These are phyloP conservation scores for Ananas comosus DNA, from an alignment of 176 grass and related monocot species.

Conservation along the genomic window DNA sequence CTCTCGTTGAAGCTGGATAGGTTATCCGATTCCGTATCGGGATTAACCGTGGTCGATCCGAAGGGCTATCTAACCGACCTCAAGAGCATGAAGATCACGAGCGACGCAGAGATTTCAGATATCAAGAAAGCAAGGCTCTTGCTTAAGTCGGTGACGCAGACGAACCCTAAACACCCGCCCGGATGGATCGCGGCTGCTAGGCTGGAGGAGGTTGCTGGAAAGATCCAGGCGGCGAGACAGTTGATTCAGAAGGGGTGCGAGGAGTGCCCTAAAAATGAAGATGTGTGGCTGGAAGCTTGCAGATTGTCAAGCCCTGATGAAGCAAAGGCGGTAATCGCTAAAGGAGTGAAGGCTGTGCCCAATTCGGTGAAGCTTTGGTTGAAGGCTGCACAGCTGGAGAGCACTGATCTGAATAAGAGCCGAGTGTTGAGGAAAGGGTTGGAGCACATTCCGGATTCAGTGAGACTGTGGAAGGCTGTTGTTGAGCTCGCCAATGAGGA, in stretches of 20 bases:
- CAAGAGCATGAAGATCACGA: conserved; percentile 96
- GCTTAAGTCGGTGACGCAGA: conserved; percentile 83
- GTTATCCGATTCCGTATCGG: conserved; percentile 79
- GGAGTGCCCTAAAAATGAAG: conserved; percentile 90
- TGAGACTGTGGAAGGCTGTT: conserved; percentile 83
- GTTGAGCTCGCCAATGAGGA: conserved; percentile 85
- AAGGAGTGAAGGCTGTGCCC: conserved; percentile 77
- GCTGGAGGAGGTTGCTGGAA: conserved; percentile 82
- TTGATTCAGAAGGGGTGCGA: conserved; percentile 82
- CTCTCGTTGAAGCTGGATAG: conserved; percentile 83
- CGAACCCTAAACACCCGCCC: conserved; percentile 84
- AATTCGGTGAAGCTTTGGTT: conserved; percentile 91
- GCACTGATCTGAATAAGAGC: conserved; percentile 53
- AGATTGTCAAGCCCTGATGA: conserved; percentile 77
- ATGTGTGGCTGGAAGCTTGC: conserved; percentile 89
- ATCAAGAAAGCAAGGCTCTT: conserved; percentile 84
- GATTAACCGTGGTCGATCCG: conserved; percentile 85
- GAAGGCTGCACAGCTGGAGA: conserved; percentile 72
- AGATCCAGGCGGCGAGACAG: conserved; percentile 65
- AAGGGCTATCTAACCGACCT: conserved; percentile 87
- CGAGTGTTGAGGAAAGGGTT: conserved; percentile 73
- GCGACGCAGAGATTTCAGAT: conserved; percentile 92
- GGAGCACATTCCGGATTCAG: conserved; percentile 86
- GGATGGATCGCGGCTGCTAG: conserved; percentile 95
- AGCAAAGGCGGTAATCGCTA: conserved; percentile 84